Conservation (phyloP, 495 filamentous ascomycete species). For the Neurospora tetrasperma region DNA sequence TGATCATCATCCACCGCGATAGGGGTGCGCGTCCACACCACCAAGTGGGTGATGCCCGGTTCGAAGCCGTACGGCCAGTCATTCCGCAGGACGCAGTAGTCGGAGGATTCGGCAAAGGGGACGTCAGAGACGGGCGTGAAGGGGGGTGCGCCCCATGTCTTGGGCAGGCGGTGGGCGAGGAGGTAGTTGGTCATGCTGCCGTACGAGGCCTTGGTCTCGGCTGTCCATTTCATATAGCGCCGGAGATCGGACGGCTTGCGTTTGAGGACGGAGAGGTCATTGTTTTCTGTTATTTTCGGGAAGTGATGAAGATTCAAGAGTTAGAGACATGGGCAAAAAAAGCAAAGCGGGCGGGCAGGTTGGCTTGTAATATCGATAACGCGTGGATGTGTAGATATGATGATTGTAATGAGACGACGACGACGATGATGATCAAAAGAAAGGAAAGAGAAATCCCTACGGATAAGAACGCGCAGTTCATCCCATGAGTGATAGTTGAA, state of each 20-base stretch:
- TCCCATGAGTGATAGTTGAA: constrained; percentile 60
- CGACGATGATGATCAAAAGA: background rate
- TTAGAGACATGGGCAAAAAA: background rate
- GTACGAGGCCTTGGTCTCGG: constrained; percentile 57
- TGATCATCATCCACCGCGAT: constrained; percentile 44
- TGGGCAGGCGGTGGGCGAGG: constrained; percentile 54
- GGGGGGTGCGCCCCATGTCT: constrained; percentile 49
- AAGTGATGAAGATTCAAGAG: constrained; percentile 10
- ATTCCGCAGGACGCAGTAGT: constrained; percentile 71
- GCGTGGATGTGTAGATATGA: background rate
- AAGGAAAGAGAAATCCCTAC: constrained; percentile 32
- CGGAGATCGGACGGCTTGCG: constrained; percentile 74
- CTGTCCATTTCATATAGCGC: constrained; percentile 74
- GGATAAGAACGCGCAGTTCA: constrained; percentile 54
- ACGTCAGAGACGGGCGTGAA: constrained; percentile 40
- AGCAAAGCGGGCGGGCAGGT: background rate
- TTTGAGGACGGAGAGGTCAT: constrained; percentile 66
- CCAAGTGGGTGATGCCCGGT: constrained; percentile 60
- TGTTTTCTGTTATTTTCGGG: constrained; percentile 35
- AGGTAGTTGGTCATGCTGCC: constrained; percentile 72
- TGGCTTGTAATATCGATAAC: background rate
- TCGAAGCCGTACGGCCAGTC: constrained; percentile 86
- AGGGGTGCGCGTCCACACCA: constrained; percentile 53
- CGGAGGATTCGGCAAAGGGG: constrained; percentile 59
- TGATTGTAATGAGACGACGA: background rate